Conservation (phyloP, 768 basidiomycete species). For the Sarcomyxa edulis region DNA sequence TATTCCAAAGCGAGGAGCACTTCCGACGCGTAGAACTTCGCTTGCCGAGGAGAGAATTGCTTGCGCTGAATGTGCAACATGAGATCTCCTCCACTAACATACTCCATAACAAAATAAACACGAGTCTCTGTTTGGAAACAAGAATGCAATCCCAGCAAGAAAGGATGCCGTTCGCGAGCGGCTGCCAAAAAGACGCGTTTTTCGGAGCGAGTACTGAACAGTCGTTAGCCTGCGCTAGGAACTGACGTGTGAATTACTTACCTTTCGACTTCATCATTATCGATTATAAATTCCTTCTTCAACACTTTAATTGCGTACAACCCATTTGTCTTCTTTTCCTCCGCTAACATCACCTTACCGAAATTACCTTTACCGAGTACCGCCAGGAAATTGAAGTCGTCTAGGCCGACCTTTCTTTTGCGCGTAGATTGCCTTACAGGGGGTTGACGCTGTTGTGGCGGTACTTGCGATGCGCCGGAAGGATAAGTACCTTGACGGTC, state of each 20-base stretch:
- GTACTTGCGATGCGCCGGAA: slow-evolving; percentile 25
- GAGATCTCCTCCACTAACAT: slow-evolving; percentile 96
- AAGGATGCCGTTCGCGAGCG: slow-evolving; percentile 95
- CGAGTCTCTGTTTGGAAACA: slow-evolving; percentile 99
- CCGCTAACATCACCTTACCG: slow-evolving; percentile 99
- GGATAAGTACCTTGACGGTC: slow-evolving; percentile 31
- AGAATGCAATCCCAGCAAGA: slow-evolving; percentile 93
- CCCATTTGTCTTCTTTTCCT: slow-evolving; percentile 88
- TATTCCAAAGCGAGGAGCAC: slow-evolving; percentile 95
- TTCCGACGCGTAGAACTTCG: slow-evolving; percentile 98
- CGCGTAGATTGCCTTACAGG: slow-evolving; percentile 32
- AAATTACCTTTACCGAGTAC: slow-evolving; percentile 99
- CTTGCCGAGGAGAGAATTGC: slow-evolving; percentile 97
- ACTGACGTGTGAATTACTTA: slow-evolving; percentile 24
- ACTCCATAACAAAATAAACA: slow-evolving; percentile 99
- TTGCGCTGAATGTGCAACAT: slow-evolving; percentile 99
- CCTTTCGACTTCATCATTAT: slow-evolving; percentile 99
- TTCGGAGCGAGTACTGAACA: slow-evolving; percentile 88
- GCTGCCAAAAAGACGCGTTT: slow-evolving; percentile 97
- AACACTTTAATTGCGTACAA: slow-evolving; percentile 99
- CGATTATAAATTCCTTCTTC: slow-evolving; percentile 99
- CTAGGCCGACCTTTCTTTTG: slow-evolving; percentile 84
- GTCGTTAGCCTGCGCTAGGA: slow-evolving; percentile 7
- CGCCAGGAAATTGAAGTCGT: slow-evolving; percentile 98
- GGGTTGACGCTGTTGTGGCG: slow-evolving; percentile 26